Evolutionary conservation across 2,329 filamentous ascomycete species (phyloP).

Genomic region (Leptoxyphium fumago): DNA sequence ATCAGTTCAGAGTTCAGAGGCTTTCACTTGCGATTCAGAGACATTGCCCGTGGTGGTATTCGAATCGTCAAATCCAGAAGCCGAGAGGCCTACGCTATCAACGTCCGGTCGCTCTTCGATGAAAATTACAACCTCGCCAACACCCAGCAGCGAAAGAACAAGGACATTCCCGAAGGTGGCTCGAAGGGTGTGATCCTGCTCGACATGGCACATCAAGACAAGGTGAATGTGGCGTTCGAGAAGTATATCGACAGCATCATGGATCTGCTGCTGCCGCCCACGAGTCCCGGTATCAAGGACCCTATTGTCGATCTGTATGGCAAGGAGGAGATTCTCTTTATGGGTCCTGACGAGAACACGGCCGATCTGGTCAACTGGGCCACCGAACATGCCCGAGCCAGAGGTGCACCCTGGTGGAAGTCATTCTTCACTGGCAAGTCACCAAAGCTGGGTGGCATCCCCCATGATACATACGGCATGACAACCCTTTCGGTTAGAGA

Average conservation of each 20-base stretch:
- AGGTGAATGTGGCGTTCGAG: conserved; percentile 82
- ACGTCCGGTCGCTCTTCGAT: conserved; percentile 89
- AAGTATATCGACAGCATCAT: conserved; percentile 99
- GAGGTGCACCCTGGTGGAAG: conserved; percentile 97
- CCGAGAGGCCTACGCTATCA: conserved; percentile 90
- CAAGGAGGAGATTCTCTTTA: conserved; percentile 92
- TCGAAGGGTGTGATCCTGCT: conserved; percentile 96
- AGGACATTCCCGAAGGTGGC: conserved; percentile 95
- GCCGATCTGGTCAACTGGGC: conserved; percentile 96
- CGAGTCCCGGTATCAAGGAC: conserved; percentile 95
- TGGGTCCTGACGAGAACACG: conserved; percentile 98
- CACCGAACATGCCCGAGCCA: conserved; percentile 77
- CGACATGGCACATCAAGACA: conserved; percentile 87
- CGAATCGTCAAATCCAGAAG: conserved; percentile 97
- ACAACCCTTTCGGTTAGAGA: conserved; percentile 92
- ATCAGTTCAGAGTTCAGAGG: conserved; percentile 94
- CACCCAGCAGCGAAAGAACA: conserved; percentile 99
- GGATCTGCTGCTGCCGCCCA: conserved; percentile 77
- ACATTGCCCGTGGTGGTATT: conserved; percentile 92
- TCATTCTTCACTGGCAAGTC: conserved; percentile 99
- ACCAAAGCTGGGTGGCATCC: conserved; percentile 87
- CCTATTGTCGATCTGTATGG: conserved; percentile 91
- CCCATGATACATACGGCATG: conserved; percentile 94
- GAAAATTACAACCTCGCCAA: conserved; percentile 98
- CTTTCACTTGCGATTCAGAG: conserved; percentile 93